phyloP scores from a whole-genome alignment of 768 basidiomycete species.

The Tubosaeta brunneosetosa region DNA sequence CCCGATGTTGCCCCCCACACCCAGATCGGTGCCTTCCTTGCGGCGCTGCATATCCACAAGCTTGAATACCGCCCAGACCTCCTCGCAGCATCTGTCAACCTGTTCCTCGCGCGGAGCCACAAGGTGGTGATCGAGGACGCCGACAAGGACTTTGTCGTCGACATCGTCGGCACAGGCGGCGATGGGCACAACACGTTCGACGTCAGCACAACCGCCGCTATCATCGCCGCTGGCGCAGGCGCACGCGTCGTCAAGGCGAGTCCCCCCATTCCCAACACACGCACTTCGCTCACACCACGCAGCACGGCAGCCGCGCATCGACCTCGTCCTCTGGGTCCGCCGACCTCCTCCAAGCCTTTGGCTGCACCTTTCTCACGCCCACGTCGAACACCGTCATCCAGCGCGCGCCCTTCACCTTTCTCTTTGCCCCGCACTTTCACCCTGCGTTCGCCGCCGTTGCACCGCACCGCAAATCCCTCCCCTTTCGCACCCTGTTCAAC shows the following conservation, averaged over 20 bases:
- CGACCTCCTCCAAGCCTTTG: constrained; percentile 83
- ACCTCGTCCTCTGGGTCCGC: constrained; percentile 94
- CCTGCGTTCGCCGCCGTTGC: constrained; percentile 77
- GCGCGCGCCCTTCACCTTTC: constrained; percentile 80
- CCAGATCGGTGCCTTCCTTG: constrained; percentile 88
- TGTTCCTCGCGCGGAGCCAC: constrained; percentile 66
- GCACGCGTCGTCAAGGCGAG: constrained; percentile 88
- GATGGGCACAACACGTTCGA: constrained; percentile 97
- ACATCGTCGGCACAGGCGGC: constrained; percentile 50
- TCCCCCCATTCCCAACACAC: neutral
- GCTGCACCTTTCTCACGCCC: constrained; percentile 67
- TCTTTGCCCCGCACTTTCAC: constrained; percentile 93
- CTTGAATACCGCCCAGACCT: constrained; percentile 73
- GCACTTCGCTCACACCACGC: neutral
- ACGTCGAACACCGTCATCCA: constrained; percentile 48
- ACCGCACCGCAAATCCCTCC: constrained; percentile 79
- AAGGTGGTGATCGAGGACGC: constrained; percentile 54
- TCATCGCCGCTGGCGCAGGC: constrained; percentile 93
- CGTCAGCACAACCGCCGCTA: constrained; percentile 89
- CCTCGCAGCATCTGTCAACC: constrained; percentile 72
- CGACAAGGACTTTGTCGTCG: constrained; percentile 66
- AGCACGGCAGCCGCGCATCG: constrained; percentile 91
- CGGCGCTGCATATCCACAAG: constrained; percentile 75
- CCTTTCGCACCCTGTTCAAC: constrained; percentile 97
- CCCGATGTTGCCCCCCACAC: constrained; percentile 58